These are phyloP conservation scores for Corymbia citriodora DNA, from an alignment of 441 rosid species.

Conservation along the genomic window DNA sequence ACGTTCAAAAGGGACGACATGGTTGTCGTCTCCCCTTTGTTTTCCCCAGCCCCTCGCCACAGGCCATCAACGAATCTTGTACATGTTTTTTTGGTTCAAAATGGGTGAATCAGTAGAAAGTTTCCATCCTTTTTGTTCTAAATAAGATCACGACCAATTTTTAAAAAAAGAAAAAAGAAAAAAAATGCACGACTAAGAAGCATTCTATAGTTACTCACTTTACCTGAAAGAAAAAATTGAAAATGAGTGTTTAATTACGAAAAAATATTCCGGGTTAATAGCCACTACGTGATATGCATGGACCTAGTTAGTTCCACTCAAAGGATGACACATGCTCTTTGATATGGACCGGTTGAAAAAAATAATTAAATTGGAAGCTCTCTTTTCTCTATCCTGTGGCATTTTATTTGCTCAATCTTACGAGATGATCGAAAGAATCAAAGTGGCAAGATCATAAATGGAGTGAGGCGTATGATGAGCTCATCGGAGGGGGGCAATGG, in stretches of 20 bases:
- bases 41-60: too few relatives aligned
- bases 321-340: not conserved
- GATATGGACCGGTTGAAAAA: fast-evolving
- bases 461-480: fast-evolving
- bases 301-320: not conserved
- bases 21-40: too few relatives aligned
- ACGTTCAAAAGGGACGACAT: too few relatives aligned
- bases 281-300: not conserved
- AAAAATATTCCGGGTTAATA: not conserved
- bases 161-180: not conserved
- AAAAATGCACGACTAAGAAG: not conserved
- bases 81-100: not conserved
- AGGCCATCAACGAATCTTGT: not conserved
- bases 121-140: not conserved
- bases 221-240: not conserved
- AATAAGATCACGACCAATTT: not conserved
- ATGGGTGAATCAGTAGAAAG: not conserved
- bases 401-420: too few relatives aligned
- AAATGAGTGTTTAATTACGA: not conserved
- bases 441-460: not conserved
- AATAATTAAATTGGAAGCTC: not conserved
- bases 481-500: not conserved
- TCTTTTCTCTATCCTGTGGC: not conserved
- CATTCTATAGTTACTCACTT: not conserved
- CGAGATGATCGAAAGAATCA: not conserved